Conservation (phyloP, 441 rosid genomes). For the Lepidium campestre region DNA sequence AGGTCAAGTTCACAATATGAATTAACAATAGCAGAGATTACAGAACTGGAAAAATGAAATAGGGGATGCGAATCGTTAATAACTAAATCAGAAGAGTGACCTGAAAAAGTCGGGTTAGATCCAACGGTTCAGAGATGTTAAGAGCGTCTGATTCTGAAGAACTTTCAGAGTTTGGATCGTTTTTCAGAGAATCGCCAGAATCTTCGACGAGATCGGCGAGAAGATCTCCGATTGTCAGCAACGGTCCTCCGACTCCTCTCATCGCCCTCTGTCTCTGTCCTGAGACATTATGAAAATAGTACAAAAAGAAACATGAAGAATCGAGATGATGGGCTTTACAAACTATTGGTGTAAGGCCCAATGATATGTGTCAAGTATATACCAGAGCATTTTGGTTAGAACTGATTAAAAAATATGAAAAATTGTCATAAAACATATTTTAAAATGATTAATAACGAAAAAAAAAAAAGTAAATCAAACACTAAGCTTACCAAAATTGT, state of each 20-base stretch:
- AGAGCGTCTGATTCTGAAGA: conserved; percentile 21
- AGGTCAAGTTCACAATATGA: background rate
- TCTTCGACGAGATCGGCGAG: conserved; percentile 66
- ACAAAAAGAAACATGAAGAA: no score
- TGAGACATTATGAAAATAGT: background rate
- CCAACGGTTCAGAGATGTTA: conserved; percentile 35
- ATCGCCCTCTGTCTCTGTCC: conserved; percentile 22
- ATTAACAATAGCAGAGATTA: background rate
- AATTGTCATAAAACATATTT: no score
- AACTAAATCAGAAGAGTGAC: conserved; percentile 24
- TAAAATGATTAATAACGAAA: no score
- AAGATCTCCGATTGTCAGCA: conserved; percentile 78
- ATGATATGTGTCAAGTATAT: no score
- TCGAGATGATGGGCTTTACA: no score
- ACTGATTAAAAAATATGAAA: no score
- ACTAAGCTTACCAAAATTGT: no score
- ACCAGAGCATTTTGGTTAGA: no score
- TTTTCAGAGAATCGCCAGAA: conserved; percentile 8
- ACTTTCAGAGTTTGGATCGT: background rate
- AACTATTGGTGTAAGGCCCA: no score
- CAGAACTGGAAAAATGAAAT: background rate
- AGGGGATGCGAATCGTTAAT: no score
- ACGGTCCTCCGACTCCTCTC: conserved; percentile 89
- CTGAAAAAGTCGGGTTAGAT: conserved; percentile 66
- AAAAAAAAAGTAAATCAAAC: no score